Conservation (phyloP, 768 basidiomycete genomes). For the Pleurotus sapidus region DNA sequence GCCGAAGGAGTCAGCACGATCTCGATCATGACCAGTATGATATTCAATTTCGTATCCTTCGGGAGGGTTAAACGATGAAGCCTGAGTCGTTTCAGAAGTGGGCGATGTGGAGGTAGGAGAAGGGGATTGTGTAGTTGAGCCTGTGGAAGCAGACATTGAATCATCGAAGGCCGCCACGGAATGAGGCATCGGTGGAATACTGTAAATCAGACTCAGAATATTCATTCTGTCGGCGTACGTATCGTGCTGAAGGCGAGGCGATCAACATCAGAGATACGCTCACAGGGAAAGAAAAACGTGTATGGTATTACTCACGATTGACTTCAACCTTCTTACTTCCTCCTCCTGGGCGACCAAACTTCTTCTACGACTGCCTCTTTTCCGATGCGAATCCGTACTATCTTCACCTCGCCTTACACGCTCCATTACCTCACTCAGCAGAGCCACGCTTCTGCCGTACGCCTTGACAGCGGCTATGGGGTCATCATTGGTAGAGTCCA, state of each 20-base stretch:
- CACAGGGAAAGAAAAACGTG: not conserved
- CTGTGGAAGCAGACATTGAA: slow-evolving; percentile 38
- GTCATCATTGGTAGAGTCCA: slow-evolving; percentile 86
- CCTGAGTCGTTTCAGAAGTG: slow-evolving; percentile 22
- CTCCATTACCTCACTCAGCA: slow-evolving; percentile 92
- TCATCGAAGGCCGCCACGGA: slow-evolving; percentile 36
- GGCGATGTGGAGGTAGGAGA: slow-evolving; percentile 46
- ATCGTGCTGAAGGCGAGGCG: slow-evolving; percentile 62
- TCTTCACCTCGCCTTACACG: slow-evolving; percentile 85
- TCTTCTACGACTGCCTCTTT: slow-evolving; percentile 59
- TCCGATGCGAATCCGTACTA: slow-evolving; percentile 59
- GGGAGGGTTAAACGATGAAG: slow-evolving; percentile 14
- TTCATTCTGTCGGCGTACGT: slow-evolving; percentile 95
- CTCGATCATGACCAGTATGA: slow-evolving; percentile 20
- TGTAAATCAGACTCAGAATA: slow-evolving; percentile 86
- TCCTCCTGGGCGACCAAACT: slow-evolving; percentile 90
- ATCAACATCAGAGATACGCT: not conserved
- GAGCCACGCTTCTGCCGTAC: slow-evolving; percentile 81
- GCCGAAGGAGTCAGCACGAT: slow-evolving; percentile 22
- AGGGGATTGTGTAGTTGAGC: slow-evolving; percentile 50
- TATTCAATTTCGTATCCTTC: slow-evolving; percentile 29
- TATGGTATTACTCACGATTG: slow-evolving; percentile 61
- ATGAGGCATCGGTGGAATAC: slow-evolving; percentile 75
- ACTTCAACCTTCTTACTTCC: slow-evolving; percentile 81
- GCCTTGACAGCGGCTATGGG: slow-evolving; percentile 87